phyloP scores from a whole-genome alignment of 2,329 filamentous ascomycete species.

The Phialophora expanda region DNA sequence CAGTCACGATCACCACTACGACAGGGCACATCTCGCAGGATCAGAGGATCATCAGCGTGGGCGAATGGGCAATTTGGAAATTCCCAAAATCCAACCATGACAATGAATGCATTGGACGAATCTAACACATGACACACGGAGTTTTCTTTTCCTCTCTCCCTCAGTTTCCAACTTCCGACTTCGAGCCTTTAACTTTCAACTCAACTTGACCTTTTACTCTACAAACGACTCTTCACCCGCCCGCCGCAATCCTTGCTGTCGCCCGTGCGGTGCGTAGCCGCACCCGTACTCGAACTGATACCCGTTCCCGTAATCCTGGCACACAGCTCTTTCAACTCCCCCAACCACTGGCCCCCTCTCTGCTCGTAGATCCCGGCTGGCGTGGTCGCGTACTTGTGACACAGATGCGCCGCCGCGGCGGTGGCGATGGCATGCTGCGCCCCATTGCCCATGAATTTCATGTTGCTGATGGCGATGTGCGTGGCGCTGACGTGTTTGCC shows the following conservation, averaged over 20 bases:
- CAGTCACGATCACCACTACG: background rate
- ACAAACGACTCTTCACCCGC: background rate
- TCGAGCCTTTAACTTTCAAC: too few species aligned
- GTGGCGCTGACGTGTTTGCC: conserved; percentile 23
- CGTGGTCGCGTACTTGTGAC: conserved; percentile 3
- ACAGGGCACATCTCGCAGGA: background rate
- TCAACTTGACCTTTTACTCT: background rate
- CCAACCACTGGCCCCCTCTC: background rate
- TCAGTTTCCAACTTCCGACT: too few species aligned
- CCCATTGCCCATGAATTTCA: conserved; percentile 19
- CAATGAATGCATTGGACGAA: background rate
- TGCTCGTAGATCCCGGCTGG: conserved; percentile 2
- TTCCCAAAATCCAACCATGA: background rate
- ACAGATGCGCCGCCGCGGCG: conserved; percentile 13
- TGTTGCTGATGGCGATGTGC: conserved; percentile 10
- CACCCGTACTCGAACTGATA: too few species aligned
- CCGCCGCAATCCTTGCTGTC: background rate
- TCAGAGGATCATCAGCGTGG: background rate
- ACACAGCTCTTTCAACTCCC: background rate
- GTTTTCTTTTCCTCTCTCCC: too few species aligned
- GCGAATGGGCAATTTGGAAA: background rate
- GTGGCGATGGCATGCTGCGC: conserved; percentile 16
- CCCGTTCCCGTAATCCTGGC: background rate
- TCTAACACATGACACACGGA: background rate
- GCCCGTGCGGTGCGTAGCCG: too few species aligned